Evolutionary conservation across 1,284 basidiomycete species (phyloP), one percentile per base, ranked within the genome.

Genomic region (Rhizopogon parksii): DNA sequence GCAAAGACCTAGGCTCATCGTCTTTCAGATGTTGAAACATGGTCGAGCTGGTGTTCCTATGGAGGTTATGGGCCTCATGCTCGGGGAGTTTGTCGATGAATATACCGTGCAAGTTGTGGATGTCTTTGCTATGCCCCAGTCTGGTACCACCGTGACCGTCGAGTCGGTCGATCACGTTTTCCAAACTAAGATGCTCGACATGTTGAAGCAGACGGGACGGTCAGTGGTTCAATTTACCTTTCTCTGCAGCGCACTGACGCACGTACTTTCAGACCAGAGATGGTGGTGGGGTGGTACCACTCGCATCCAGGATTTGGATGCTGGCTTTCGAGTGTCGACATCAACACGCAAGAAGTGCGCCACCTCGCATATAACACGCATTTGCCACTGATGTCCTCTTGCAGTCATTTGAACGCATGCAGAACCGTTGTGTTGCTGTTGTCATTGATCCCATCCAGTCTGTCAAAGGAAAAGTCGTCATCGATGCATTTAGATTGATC

Each of bases 1-100:
- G 35, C 21, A 38, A 15, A 11, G 42, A 25, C 30, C 36, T 51
- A 45, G 2, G 2, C 46, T 57, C 6, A 59, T 40, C n/a, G 35
- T 25, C 17, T 25, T 40, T 40, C 59, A 97, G 93, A 99, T 99
- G 96, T 78, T 99, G 59, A 99, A 99, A 73, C 96, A 99, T 67
- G 96, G 96, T 15, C 85, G 96, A 50, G 95, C 96, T 27, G 96
- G 96, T 60, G 96, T 99, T 35, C 96, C 96, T 9, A 96, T 99
- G 91, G 96, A 99, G 72, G 96, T 99, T 61, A 99, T 99, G 96
- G 96, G 96, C 59, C 82, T 99, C 52, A 95, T 99, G 91, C 79
- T 99, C 25, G 96, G 96, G 24, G 95, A 98, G 68, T 99, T 99
- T 60, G 91, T 99, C 43, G 96, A 99, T 73, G 96, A 99, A 66